phyloP scores from a whole-genome alignment of 75 land plant species.

The Cryptomeria japonica region DNA sequence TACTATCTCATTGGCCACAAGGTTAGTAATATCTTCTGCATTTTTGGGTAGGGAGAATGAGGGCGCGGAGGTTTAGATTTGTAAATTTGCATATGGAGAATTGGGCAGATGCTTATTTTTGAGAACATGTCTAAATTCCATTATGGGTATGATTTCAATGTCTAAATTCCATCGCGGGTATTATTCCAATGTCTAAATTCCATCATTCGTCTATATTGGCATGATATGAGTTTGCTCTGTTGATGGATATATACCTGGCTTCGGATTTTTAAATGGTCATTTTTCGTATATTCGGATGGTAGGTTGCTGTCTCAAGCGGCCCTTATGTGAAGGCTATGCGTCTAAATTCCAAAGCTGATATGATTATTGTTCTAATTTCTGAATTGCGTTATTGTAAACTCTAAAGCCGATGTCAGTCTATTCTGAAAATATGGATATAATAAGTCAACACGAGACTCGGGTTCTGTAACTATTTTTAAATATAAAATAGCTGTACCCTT shows the following conservation, averaged over 20 bases:
- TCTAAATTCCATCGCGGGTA: neutral
- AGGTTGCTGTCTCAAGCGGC: neutral
- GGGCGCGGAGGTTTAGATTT: neutral
- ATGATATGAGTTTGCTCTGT: neutral
- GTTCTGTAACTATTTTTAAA: neutral
- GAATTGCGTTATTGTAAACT: too few species aligned
- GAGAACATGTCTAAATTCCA: neutral
- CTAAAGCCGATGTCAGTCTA: neutral
- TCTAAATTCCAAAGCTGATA: neutral
- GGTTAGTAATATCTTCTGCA: conserved; percentile 31
- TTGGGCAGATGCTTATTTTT: conserved; percentile 8
- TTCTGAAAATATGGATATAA: neutral
- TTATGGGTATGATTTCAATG: neutral
- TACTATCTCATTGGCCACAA: conserved; percentile 76
- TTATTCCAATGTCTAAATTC: neutral
- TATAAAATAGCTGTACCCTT: neutral
- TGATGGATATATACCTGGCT: neutral
- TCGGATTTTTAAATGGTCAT: neutral
- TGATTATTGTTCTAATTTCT: neutral
- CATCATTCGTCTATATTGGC: neutral
- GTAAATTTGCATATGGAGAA: conserved; percentile 2
- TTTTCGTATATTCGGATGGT: neutral
- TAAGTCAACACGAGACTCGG: neutral
- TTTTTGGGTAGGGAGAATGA: neutral
- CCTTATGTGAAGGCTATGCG: neutral